Evolutionary conservation across 2,329 filamentous ascomycete species (phyloP), one percentile per base, ranked within the genome.

Genomic region (Hypoxylon sp.): DNA sequence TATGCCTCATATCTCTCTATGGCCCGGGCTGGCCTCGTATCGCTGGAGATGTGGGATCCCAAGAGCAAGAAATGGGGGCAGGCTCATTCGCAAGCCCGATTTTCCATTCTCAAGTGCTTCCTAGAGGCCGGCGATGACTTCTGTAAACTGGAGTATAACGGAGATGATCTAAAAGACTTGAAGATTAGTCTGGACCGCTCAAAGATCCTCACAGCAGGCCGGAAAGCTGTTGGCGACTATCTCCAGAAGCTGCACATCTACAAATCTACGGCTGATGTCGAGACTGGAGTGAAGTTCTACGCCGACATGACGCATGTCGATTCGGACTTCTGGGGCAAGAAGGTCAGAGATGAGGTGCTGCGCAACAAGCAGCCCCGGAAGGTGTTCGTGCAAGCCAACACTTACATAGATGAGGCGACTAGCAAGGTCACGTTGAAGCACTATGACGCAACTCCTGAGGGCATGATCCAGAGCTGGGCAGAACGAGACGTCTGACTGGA

Each of bases 341-440:
- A 91, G 81, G 89, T 98, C 27, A 87, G 95, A 63, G 89, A 92
- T 51, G 87, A 92, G 67, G 92, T 95, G 25, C 81, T 95, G 46
- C 85, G 86, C 74, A 92, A 93, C 81, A 93, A 93, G 83, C 91
- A 92, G 81, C 92, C 92, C n/a, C 84, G 92, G 66, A 95, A 95
- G 84, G 91, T 98, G 49, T 98, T 97, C 82, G 94, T 98, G 60
- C 95, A 98, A 83, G 94, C 93, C 66, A 98, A 97, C 80, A 98
- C 95, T 0, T 86, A 90, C 63, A 77, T 96, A 44, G 89, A 91
- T 69, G 86, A 89, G 78, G 82, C 86, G 11, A 88, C 86, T 0
- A 93, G 92, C 64, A 88, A 90, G 78, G 92, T 97, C 31, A 86
- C 85, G 13, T 81, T 97, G 80, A 92, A 91, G 82, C 94, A 98